Conservation (phyloP, 352 stramenopile species). For the Elongisporangium prolatum region DNA sequence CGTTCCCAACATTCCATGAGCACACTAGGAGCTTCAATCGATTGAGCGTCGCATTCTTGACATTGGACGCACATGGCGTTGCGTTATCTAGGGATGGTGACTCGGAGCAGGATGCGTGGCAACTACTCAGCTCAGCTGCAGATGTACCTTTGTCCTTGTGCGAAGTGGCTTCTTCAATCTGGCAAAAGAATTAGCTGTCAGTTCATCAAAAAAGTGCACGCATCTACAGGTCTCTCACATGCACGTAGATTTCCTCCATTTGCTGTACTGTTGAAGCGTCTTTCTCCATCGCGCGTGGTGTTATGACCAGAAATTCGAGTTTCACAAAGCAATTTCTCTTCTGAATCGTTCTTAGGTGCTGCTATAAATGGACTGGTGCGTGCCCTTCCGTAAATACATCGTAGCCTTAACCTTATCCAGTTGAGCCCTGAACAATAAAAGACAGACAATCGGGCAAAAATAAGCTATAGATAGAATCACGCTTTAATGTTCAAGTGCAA, state of each 20-base stretch:
- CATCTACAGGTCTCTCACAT: constrained; percentile 6
- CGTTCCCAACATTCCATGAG: constrained; percentile 87
- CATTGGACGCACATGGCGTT: not conserved
- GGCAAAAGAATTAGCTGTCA: not conserved
- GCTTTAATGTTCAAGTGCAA: not conserved
- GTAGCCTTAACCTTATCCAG: not conserved
- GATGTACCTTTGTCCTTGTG: constrained; percentile 1
- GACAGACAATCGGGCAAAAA: too few species aligned
- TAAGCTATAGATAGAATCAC: not conserved
- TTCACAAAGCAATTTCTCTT: not conserved
- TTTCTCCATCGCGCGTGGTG: constrained; percentile 12
- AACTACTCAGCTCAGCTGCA: not conserved
- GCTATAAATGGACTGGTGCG: not conserved
- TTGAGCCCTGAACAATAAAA: not conserved
- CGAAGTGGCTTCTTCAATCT: constrained; percentile 8
- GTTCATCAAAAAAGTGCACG: not conserved
- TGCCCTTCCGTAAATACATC: not conserved
- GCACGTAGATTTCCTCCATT: constrained; percentile 17
- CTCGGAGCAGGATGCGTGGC: not conserved
- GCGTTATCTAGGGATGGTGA: not conserved
- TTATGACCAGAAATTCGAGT: not conserved
- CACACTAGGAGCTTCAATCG: constrained; percentile 54
- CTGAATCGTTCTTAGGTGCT: not conserved
- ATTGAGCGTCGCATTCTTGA: not conserved
- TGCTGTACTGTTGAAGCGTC: constrained; percentile 11